Percentiles rank a stretch among this genome's conserved stretches.
Conservation (phyloP, 1,139 yeast genomes). For the Saccharomycopsis crataegensis region DNA sequence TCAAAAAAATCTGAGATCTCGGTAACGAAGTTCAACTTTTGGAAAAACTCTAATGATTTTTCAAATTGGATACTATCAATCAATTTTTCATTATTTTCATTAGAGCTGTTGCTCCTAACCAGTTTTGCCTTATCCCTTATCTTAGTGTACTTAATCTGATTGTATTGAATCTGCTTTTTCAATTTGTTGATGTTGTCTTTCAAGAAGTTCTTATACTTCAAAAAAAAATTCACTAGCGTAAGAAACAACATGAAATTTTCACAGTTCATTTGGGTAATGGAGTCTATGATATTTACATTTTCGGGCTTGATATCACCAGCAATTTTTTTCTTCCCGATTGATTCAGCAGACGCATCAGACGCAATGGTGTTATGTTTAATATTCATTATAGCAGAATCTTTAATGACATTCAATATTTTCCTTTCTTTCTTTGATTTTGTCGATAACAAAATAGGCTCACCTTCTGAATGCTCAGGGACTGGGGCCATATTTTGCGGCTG, state of each 20-base stretch:
- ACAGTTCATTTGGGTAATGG: background rate
- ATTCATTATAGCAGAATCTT: background rate
- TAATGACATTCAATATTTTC: background rate
- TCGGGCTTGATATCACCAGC: background rate
- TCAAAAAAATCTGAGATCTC: slow-evolving; percentile 15
- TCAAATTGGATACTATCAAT: slow-evolving; percentile 12
- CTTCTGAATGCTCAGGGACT: background rate
- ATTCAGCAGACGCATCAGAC: background rate
- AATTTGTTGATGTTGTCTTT: background rate
- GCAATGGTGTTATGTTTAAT: background rate
- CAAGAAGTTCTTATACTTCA: slow-evolving; percentile 10
- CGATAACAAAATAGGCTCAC: background rate
- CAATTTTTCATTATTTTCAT: background rate
- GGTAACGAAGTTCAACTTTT: slow-evolving; percentile 10
- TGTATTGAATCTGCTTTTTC: slow-evolving; percentile 8
- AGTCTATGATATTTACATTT: background rate
- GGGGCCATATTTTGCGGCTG: background rate
- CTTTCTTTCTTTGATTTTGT: background rate
- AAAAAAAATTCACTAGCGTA: slow-evolving; percentile 5
- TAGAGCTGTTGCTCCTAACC: background rate
- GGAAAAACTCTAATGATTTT: slow-evolving; percentile 10
- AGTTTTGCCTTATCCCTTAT: background rate
- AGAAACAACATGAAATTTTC: slow-evolving; percentile 5
- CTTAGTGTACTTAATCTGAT: background rate
- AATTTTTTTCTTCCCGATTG: too few species aligned